Evolutionary conservation across 805 yeast genomes (phyloP).

Genomic region (Yamadazyma endophytica): DNA sequence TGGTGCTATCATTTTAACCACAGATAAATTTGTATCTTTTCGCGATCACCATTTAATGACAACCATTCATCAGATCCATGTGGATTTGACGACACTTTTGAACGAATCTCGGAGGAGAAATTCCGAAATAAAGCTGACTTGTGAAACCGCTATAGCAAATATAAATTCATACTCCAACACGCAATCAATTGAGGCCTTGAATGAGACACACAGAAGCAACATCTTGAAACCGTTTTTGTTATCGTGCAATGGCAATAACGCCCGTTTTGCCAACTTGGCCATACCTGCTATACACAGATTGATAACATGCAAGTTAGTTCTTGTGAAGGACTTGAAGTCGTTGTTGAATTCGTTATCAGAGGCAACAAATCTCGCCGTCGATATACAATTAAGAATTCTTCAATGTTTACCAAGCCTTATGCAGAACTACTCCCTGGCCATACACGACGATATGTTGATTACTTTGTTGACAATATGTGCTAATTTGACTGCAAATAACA

Average conservation of each 20-base stretch:
- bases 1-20: too few species aligned
- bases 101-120: slow-evolving; percentile 71
- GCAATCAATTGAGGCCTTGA: slow-evolving; percentile 17
- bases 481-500: slow-evolving; percentile 62
- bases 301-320: slow-evolving; percentile 51
- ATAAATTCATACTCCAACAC: slow-evolving; percentile 8
- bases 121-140: slow-evolving; percentile 57
- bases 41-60: slow-evolving; percentile 12
- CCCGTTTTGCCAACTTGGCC: slow-evolving; percentile 67
- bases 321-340: slow-evolving; percentile 46
- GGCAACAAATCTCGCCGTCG: slow-evolving; percentile 71
- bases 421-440: slow-evolving; percentile 53
- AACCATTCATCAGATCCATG: slow-evolving; percentile 42
- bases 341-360: slow-evolving; percentile 67
- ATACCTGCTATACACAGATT: slow-evolving; percentile 67
- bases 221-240: slow-evolving; percentile 56
- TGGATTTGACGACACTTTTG: slow-evolving; percentile 58
- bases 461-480: slow-evolving; percentile 67
- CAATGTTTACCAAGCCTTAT: slow-evolving; percentile 78
- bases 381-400: slow-evolving; percentile 79
- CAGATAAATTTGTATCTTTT: background rate
- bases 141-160: slow-evolving; percentile 18
- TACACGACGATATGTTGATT: slow-evolving; percentile 54
- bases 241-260: slow-evolving; percentile 71
- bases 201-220: slow-evolving; percentile 9